phyloP scores from a whole-genome alignment of 306 rosid genomes.

The Vachellia pachyceras region DNA sequence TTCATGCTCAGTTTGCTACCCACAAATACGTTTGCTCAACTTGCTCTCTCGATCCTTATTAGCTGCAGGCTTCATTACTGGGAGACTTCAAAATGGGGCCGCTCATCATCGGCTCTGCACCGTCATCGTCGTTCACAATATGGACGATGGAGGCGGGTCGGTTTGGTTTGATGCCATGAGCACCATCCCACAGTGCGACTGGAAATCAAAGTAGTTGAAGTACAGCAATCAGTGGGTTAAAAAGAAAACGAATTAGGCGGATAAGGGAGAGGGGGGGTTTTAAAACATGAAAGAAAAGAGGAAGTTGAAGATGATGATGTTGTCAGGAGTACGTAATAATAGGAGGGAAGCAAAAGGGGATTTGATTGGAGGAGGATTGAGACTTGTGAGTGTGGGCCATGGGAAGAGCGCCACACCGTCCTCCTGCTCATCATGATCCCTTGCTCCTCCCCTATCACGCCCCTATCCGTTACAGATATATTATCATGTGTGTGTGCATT shows the following conservation, averaged over 20 bases:
- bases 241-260: not conserved
- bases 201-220: not conserved
- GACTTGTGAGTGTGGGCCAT: constrained; percentile 38
- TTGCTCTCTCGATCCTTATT: too few relatives aligned
- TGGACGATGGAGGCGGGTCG: too few relatives aligned
- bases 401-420: constrained; percentile 33
- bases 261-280: not conserved
- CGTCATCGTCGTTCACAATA: too few relatives aligned
- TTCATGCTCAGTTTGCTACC: not conserved
- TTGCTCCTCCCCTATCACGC: constrained; percentile 45
- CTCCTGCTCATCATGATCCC: constrained; percentile 44
- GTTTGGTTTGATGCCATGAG: too few relatives aligned
- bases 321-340: not conserved
- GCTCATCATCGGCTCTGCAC: not conserved
- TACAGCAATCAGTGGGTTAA: not conserved
- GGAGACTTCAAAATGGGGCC: not conserved
- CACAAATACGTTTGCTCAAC: not conserved
- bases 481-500: too few relatives aligned
- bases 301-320: too few relatives aligned
- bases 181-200: not conserved
- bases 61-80: not conserved
- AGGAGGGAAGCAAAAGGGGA: too few relatives aligned
- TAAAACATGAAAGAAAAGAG: not conserved
- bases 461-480: too few relatives aligned
- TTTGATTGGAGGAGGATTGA: not conserved